Base-by-base conservation (phyloP, 2,329 filamentous ascomycete species). In the Diaporthe aspalathi region DNA sequence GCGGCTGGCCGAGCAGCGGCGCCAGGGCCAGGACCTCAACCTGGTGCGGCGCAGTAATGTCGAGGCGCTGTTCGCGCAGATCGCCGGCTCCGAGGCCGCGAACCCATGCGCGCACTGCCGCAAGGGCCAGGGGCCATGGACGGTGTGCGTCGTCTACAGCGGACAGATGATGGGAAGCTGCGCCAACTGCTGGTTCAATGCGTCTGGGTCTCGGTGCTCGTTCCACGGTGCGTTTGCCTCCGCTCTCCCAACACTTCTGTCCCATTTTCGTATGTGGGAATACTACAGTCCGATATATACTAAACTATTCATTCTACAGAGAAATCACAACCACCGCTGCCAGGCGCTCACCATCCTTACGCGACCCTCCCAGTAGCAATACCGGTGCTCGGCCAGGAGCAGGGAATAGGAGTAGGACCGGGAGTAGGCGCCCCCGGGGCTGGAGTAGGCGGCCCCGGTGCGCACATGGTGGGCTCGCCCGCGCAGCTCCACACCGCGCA, bases 111-210 rank as follows among this genome's bases (percentile, higher is more conserved):
- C 88, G 78, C 89, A 88, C 78, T 90, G 88, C 77, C 83, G 85
- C 78, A 90, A 89, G 76, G 87, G 87, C 5, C 87, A 89, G 72
- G 88, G 88, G 0, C 88, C 88, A 0, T 90, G 88, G 88, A 86
- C 82, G 1, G 82, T 83, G 20, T 90, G 88, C 73, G 83, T 90
- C n/a, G 81, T 89, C n/a, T 85, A 88, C 27, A 85, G 86, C 60
- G 88, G 88, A 1, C 86, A 89, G 76, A 87, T 90, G 86, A 89
- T 87, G 71, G 88, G 88, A 12, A 89, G 87, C 75, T 90, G 88
- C 73, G 85, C 88, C 70, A 90, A 90, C 76, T 90, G 88, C 77
- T 90, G 88, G 88, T 90, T 88, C 78, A 90, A 90, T 70, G 88
- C 88, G 9, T 89, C 87, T 65, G 88, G 88, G 12, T 84, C 87